Evolutionary conservation across 176 grass and related monocot species (phyloP).

Genomic region (Areca catechu): DNA sequence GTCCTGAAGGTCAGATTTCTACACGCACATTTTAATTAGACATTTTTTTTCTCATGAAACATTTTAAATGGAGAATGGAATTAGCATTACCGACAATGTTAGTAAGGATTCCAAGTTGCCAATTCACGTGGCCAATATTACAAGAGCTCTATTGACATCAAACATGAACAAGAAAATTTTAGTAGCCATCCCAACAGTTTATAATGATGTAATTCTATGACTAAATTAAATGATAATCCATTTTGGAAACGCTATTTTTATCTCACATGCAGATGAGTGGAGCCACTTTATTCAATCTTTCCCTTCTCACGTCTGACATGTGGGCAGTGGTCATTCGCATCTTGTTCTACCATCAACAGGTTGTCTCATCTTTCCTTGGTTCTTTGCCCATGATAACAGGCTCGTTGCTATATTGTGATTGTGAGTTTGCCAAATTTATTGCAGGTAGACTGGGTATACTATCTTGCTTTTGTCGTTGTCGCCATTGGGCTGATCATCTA

Average conservation of each 20-base stretch:
- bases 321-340: conserved; percentile 53
- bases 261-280: conserved; percentile 37
- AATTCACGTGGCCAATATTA: too few species aligned
- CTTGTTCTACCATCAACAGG: conserved; percentile 49
- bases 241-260: not conserved
- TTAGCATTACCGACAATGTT: too few species aligned
- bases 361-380: conserved; percentile 12
- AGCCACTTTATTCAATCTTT: conserved; percentile 39
- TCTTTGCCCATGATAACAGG: not conserved
- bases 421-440: not conserved
- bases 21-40: too few species aligned
- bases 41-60: too few species aligned
- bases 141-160: too few species aligned
- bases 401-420: too few species aligned
- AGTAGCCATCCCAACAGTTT: too few species aligned
- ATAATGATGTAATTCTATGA: too few species aligned
- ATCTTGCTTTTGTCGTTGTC: conserved; percentile 21
- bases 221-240: too few species aligned
- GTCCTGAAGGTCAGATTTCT: conserved; percentile 24
- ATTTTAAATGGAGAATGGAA: too few species aligned
- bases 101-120: too few species aligned
- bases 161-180: too few species aligned
- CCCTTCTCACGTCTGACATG: conserved; percentile 50
- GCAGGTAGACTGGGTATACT: conserved; percentile 35
- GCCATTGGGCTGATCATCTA: conserved; percentile 29